These are phyloP conservation scores for Danielia reshetovae DNA, from an alignment of 805 yeast genomes.

Conservation along the genomic window DNA sequence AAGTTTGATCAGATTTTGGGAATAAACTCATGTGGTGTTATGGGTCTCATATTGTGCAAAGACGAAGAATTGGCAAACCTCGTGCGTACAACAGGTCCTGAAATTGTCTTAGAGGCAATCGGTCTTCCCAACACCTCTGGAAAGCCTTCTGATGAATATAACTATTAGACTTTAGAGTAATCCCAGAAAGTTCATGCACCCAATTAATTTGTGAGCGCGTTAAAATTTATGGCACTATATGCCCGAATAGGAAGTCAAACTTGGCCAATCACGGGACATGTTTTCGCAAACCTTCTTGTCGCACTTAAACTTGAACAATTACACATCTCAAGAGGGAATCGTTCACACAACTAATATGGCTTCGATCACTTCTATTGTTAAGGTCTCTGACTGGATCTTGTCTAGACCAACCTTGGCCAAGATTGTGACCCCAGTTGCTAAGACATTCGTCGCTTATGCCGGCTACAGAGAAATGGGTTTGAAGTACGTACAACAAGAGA, in stretches of 20 bases:
- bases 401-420: constrained; percentile 75
- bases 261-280: constrained; percentile 11
- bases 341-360: constrained; percentile 35
- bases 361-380: constrained; percentile 65
- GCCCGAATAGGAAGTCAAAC: constrained; percentile 1
- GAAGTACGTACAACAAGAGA: constrained; percentile 37
- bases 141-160: constrained; percentile 56
- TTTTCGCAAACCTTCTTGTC: constrained; percentile 10
- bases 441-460: constrained; percentile 64
- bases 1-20: constrained; percentile 50
- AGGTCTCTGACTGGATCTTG: constrained; percentile 73
- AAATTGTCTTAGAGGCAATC: constrained; percentile 53
- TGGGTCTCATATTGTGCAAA: constrained; percentile 78
- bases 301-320: constrained; percentile 3
- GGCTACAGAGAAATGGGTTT: constrained; percentile 97
- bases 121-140: constrained; percentile 66
- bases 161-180: no score
- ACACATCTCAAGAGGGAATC: neutral
- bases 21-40: constrained; percentile 74
- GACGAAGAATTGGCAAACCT: constrained; percentile 50
- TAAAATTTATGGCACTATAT: constrained; percentile 1
- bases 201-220: no score
- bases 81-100: constrained; percentile 45
- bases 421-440: constrained; percentile 75
- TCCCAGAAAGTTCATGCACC: no score